Base-by-base conservation (phyloP, 176 grass and related monocot genomes). In the Eremochloa ophiuroides region DNA sequence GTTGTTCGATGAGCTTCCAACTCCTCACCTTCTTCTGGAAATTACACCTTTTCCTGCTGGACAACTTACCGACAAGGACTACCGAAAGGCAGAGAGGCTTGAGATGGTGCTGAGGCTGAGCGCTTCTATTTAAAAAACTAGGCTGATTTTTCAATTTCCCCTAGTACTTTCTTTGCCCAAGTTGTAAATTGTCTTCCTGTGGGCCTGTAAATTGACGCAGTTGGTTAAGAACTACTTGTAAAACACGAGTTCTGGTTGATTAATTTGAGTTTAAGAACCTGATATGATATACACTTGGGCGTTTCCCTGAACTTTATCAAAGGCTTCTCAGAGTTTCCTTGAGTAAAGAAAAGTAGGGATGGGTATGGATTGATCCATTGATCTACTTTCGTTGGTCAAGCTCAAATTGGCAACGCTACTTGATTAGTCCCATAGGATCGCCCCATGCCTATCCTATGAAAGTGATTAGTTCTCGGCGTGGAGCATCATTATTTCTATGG, bases 1-100 rank as follows among this genome's bases (percentile, higher is more conserved):
- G 41, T 82, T 99, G 64, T 99, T 99, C 40, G 96, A 99, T 80
- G 96, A 99, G 74, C 87, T 99, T 46, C 96, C 96, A 25, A 93
- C 82, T 1, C 96, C 96, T 80, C 96, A 95, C 66, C 79, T 99
- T 23, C 69, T 93, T 33, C 67, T 95, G 82, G 96, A 99, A 85
- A 95, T 99, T 68, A 95, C 96, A 44, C 79, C 96, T 71, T 99
- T 95, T 76, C 96, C 96, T 74, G 89, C 80, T 68, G 96, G 96
- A 70, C 65, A 83, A 68, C 93, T 99, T 70, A 95, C 86, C 2
- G 91, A 95, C 37, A 93, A 83, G 27, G 96, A 99, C 85, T 99
- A 95, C 39, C 46, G 86, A 29, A 99, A 95, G 73, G 96, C 96
- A 1, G 93, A 95, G 89, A 91, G 91, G 95, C 92, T 98, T 14